Base-by-base conservation (phyloP, 768 basidiomycete genomes). In the Agrocybe praecox region DNA sequence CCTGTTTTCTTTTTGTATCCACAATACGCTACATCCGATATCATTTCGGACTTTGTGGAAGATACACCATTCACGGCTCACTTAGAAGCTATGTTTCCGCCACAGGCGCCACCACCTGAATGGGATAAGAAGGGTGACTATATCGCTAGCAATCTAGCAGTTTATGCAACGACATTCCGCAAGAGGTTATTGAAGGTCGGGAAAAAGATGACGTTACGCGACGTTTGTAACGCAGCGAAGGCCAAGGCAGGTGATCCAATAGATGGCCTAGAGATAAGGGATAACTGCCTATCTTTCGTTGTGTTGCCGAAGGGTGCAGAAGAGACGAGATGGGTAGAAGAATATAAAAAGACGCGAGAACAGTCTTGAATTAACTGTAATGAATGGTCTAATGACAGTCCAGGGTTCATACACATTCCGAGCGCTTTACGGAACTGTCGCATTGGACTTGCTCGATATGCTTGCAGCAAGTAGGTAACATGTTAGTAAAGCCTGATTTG, bases 1-100 rank as follows among this genome's bases (percentile, higher is more conserved):
- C 96, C 97, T 2, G 88, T 90, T 42, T 92, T 97, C 77, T 90
- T 98, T 73, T 80, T 98, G 58, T 97, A 98, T 72, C 97, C 97
- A 6, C 88, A 94, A 68, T 80, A 94, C 61, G 84, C 88, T 11
- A 93, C 86, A 6, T 93, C 96, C 24, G 97, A 99, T 72, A 80
- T 96, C 56, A 90, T 98, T 61, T 79, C 89, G 14, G 81, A 88
- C 49, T 98, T 96, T 72, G 79, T 86, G 61, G 96, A 98, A 70
- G 84, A 89, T 60, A 88, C 92, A 1, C 82, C 92, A 2, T 94
- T 98, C 70, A 77, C 80, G 8, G 86, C 85, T 40, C 91, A 94
- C 61, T 77, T 98, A 3, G 75, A 79, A 18, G 74, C 78, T 15
- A 96, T 99, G 87, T 96, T 97, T 74, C 92, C 94, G 0, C 86